phyloP scores from a whole-genome alignment of 345 rosid genomes.

The Mercurialis annua region DNA sequence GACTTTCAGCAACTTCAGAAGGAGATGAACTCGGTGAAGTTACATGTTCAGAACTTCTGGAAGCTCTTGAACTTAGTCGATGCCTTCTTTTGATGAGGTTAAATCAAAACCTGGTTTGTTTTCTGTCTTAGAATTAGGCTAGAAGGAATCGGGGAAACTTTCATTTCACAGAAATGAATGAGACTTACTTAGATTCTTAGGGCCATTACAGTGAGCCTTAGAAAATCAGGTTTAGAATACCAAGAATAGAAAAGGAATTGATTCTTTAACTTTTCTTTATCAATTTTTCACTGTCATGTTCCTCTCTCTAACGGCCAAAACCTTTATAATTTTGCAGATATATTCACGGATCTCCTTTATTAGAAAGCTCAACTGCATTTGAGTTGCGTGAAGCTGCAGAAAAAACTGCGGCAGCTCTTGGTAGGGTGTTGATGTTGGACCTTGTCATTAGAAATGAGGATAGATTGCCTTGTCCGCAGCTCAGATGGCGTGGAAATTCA shows the following conservation, averaged over 20 bases:
- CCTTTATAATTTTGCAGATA: constrained; percentile 53
- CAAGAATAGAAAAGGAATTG: constrained; percentile 4
- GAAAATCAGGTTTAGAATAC: constrained; percentile 7
- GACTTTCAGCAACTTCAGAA: constrained; percentile 59
- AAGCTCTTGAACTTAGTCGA: constrained; percentile 97
- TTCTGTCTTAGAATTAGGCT: constrained; percentile 4
- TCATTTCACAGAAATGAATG: not conserved
- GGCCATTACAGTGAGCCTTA: not conserved
- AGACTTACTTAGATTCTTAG: not conserved
- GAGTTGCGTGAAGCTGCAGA: constrained; percentile 66
- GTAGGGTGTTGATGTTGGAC: constrained; percentile 86
- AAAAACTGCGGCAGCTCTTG: constrained; percentile 81
- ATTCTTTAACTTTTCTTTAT: not conserved
- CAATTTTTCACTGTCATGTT: not conserved
- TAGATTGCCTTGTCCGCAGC: constrained; percentile 87
- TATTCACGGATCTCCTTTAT: constrained; percentile 89
- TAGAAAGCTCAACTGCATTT: constrained; percentile 76
- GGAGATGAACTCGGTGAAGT: constrained; percentile 88
- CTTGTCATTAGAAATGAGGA: constrained; percentile 96
- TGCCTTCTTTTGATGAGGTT: constrained; percentile 97
- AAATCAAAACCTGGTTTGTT: constrained; percentile 14
- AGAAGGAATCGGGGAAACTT: not conserved
- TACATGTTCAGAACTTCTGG: constrained; percentile 92
- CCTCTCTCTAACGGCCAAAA: constrained; percentile 17
- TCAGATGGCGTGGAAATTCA: constrained; percentile 97